phyloP scores from a whole-genome alignment of 106 monocot species.

The Allium cepa region DNA sequence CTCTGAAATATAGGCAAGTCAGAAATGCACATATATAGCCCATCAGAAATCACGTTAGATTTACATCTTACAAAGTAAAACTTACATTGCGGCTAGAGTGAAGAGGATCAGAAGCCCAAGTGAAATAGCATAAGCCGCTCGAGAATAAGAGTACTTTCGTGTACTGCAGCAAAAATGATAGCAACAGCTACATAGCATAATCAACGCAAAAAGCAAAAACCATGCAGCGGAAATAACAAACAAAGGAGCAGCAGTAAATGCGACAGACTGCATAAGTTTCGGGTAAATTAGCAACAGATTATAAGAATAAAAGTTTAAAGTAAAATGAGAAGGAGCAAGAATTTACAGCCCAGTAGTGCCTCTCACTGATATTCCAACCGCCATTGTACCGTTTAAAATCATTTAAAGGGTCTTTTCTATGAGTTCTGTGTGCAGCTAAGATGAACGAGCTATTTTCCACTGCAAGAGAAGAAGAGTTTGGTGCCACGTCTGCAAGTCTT shows the following conservation, averaged over 20 bases:
- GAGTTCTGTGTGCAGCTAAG: constrained; percentile 3
- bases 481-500: background rate
- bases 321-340: background rate
- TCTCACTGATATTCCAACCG: constrained; percentile 91
- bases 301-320: background rate
- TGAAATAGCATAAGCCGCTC: constrained; percentile 39
- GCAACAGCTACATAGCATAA: constrained; percentile 36
- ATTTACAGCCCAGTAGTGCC: constrained; percentile 90
- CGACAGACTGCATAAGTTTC: constrained; percentile 50
- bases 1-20: background rate
- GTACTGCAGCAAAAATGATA: constrained; percentile 50
- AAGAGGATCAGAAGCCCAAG: constrained; percentile 57
- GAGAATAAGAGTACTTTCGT: constrained; percentile 55
- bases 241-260: constrained; percentile 53
- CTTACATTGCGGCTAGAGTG: constrained; percentile 64
- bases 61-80: background rate
- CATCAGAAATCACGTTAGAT: background rate
- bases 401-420: constrained; percentile 59
- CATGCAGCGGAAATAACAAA: constrained; percentile 41
- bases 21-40: background rate
- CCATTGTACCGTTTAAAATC: constrained; percentile 51
- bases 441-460: constrained; percentile 7
- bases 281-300: constrained; percentile 1
- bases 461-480: background rate
- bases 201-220: constrained; percentile 65